These are phyloP conservation scores for Lichtheimia corymbifera DNA, from an alignment of 371 early-diverging fungal genomes.

Conservation along the genomic window DNA sequence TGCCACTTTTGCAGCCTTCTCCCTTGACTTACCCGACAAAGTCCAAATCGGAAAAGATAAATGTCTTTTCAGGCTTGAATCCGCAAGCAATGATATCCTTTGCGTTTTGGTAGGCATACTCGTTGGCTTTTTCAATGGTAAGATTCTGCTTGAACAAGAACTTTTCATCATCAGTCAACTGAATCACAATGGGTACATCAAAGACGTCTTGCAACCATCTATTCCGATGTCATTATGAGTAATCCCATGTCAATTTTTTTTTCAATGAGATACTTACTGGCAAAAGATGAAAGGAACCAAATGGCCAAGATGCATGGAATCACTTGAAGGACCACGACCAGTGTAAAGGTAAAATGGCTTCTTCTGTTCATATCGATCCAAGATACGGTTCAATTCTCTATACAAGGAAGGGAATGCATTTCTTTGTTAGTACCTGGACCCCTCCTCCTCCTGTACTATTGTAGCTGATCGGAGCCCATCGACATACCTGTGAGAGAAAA, in stretches of 20 bases:
- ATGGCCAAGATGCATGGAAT: slow-evolving; percentile 99
- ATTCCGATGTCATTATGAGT: slow-evolving; percentile 1
- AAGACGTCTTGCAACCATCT: slow-evolving; percentile 98
- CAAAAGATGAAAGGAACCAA: slow-evolving; percentile 98
- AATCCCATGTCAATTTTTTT: background rate
- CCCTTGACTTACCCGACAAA: slow-evolving; percentile 74
- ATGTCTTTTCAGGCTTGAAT: slow-evolving; percentile 98
- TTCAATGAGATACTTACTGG: slow-evolving; percentile 64
- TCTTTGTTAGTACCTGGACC: background rate
- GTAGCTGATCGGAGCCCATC: background rate
- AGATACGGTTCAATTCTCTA: slow-evolving; percentile 89
- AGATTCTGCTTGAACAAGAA: slow-evolving; percentile 95
- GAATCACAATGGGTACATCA: slow-evolving; percentile 96
- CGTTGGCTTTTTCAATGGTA: slow-evolving; percentile 83
- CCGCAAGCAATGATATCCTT: slow-evolving; percentile 99
- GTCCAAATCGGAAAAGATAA: slow-evolving; percentile 97
- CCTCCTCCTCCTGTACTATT: background rate
- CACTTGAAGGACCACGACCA: slow-evolving; percentile 98
- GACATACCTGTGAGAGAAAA: slow-evolving; percentile 94
- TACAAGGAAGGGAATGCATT: background rate
- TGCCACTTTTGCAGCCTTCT: slow-evolving; percentile 14
- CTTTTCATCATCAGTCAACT: slow-evolving; percentile 99
- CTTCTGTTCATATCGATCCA: slow-evolving; percentile 91
- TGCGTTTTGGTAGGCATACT: slow-evolving; percentile 87
- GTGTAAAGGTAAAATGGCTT: slow-evolving; percentile 99